phyloP scores from a whole-genome alignment of 1,284 basidiomycete species.

The Trichosporon ovoides region DNA sequence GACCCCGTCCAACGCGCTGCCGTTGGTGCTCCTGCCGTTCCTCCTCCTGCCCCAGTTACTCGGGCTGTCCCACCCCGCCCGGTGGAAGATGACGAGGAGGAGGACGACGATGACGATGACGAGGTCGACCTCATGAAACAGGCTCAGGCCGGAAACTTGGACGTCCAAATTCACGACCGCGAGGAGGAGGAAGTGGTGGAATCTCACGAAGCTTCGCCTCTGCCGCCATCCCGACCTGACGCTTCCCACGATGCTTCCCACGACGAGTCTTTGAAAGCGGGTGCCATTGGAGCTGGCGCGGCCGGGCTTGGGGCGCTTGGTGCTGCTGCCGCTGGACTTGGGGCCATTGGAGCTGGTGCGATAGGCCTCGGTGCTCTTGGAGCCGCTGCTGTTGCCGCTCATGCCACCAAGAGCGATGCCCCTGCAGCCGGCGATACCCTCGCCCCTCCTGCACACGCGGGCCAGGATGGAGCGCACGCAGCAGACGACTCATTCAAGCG shows the following conservation, averaged over 20 bases:
- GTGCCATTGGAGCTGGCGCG: too few relatives aligned
- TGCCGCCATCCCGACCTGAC: conserved; percentile 15
- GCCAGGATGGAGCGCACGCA: too few relatives aligned
- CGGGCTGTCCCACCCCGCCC: not conserved
- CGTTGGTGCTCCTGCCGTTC: not conserved
- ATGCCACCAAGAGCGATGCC: not conserved
- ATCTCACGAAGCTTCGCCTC: conserved; percentile 8
- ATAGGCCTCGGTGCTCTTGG: not conserved
- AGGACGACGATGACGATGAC: conserved; percentile 25
- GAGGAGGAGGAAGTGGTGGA: conserved; percentile 19
- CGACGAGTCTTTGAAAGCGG: not conserved
- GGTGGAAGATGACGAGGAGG: conserved; percentile 19
- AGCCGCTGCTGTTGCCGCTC: not conserved
- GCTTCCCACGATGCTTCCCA: too few relatives aligned
- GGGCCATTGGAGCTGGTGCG: too few relatives aligned
- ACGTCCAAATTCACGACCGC: conserved; percentile 9
- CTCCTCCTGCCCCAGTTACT: not conserved
- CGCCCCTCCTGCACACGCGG: not conserved
- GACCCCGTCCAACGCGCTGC: not conserved
- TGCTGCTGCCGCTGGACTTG: too few relatives aligned
- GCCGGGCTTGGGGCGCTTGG: too few relatives aligned
- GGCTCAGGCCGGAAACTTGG: conserved; percentile 22
- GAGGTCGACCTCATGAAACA: conserved; percentile 31
- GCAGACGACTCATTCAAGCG: not conserved
- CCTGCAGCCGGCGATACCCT: not conserved